Evolutionary conservation across 2,329 filamentous ascomycete species (phyloP).

Genomic region (Fusarium domesticum): DNA sequence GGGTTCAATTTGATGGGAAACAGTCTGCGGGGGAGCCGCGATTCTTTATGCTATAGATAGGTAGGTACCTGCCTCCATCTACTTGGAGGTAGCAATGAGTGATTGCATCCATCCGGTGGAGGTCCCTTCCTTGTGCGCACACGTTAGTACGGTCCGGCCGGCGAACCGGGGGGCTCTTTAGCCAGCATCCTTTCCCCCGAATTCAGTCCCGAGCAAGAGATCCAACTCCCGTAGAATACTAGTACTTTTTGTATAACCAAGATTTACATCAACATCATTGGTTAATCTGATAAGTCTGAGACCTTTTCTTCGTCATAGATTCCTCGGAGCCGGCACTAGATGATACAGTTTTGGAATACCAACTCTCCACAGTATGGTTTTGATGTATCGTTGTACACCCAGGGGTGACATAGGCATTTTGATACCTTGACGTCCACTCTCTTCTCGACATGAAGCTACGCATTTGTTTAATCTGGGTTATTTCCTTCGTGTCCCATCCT

Average conservation of each 20-base stretch:
- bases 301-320: neutral
- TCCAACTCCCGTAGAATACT: slow-evolving; percentile 10
- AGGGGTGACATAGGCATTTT: no score
- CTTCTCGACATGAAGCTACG: no score
- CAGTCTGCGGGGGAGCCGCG: slow-evolving; percentile 24
- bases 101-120: neutral
- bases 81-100: neutral
- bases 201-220: slow-evolving; percentile 26
- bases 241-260: neutral
- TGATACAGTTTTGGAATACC: neutral
- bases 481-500: no score
- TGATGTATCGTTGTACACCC: no score
- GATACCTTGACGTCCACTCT: no score
- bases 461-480: no score
- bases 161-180: slow-evolving; percentile 28
- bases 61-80: slow-evolving; percentile 21
- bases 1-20: slow-evolving; percentile 21
- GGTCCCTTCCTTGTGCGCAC: slow-evolving; percentile 6
- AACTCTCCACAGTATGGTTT: neutral
- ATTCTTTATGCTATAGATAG: slow-evolving; percentile 30
- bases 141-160: slow-evolving; percentile 16
- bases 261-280: neutral
- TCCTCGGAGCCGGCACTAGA: slow-evolving; percentile 6
- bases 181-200: slow-evolving; percentile 31
- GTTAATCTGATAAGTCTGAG: neutral